These are phyloP conservation scores for Camellia japonica DNA, from an alignment of 148 eudicot genomes.

Conservation along the genomic window DNA sequence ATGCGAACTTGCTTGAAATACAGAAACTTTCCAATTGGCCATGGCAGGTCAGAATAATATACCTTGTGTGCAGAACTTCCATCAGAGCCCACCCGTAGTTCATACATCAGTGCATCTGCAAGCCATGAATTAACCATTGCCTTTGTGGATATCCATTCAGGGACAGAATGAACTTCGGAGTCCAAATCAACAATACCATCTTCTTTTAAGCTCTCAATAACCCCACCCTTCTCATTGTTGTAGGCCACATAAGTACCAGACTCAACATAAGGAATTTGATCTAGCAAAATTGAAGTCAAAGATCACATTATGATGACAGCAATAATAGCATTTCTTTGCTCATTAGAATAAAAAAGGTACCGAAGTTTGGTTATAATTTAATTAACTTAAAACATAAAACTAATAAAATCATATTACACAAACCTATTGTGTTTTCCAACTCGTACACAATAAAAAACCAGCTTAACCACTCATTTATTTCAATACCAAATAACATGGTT, in stretches of 20 bases:
- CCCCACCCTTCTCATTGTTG: slow-evolving; percentile 89
- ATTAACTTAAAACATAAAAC: neutral
- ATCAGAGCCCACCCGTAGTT: slow-evolving; percentile 79
- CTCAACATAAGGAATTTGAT: slow-evolving; percentile 88
- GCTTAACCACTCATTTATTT: neutral
- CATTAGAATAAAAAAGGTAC: neutral
- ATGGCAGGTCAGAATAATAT: slow-evolving; percentile 79
- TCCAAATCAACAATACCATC: slow-evolving; percentile 78
- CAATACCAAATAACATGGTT: neutral
- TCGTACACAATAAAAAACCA: neutral
- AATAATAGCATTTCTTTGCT: neutral
- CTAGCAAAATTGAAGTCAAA: slow-evolving; percentile 38
- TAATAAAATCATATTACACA: neutral
- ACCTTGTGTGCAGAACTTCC: slow-evolving; percentile 54
- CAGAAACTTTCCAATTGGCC: slow-evolving; percentile 80
- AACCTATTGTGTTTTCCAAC: neutral
- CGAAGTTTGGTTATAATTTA: neutral
- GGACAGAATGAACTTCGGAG: slow-evolving; percentile 43
- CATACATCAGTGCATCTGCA: slow-evolving; percentile 67
- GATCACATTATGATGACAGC: slow-evolving; percentile 10
- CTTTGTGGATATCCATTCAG: slow-evolving; percentile 78
- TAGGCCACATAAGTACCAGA: slow-evolving; percentile 75
- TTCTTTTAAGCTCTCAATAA: slow-evolving; percentile 67
- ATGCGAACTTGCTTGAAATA: slow-evolving; percentile 50
- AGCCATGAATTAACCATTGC: slow-evolving; percentile 87